These are phyloP conservation scores for Phtheirospermum japonicum DNA, from an alignment of 257 asterid genomes.

Conservation along the genomic window DNA sequence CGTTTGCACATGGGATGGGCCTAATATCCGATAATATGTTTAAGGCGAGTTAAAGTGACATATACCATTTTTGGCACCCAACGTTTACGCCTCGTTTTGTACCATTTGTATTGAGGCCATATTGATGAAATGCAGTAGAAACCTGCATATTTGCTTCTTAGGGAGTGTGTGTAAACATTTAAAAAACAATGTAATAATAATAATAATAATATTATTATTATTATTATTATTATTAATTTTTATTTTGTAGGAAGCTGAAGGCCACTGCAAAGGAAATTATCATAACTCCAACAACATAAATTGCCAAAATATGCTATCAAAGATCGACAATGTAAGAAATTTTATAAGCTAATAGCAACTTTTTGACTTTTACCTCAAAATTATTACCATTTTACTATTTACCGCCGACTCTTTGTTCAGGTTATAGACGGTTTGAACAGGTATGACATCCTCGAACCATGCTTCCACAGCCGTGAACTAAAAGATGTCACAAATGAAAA, in stretches of 20 bases:
- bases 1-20: slow-evolving; percentile 56
- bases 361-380: not conserved
- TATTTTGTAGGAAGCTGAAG: slow-evolving; percentile 39
- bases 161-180: no score
- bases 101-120: no score
- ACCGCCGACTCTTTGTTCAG: slow-evolving; percentile 28
- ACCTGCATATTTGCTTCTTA: no score
- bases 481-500: slow-evolving; percentile 7
- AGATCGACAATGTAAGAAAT: slow-evolving; percentile 29
- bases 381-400: not conserved
- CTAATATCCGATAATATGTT: slow-evolving; percentile 38
- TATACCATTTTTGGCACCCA: not conserved
- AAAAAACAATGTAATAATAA: no score
- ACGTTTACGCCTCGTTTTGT: no score
- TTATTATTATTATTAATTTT: no score
- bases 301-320: slow-evolving; percentile 27
- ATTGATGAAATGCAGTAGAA: no score
- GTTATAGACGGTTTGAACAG: slow-evolving; percentile 35
- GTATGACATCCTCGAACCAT: slow-evolving; percentile 52
- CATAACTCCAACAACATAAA: not conserved
- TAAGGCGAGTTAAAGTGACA: slow-evolving; percentile 30
- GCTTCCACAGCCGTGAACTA: slow-evolving; percentile 32
- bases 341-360: not conserved
- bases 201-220: no score
- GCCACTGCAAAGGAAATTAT: slow-evolving; percentile 37